Percentiles rank a stretch among this genome's conserved stretches.
phyloP scores from a whole-genome alignment of 2,329 filamentous ascomycete species.

The Colletotrichum falcatum region DNA sequence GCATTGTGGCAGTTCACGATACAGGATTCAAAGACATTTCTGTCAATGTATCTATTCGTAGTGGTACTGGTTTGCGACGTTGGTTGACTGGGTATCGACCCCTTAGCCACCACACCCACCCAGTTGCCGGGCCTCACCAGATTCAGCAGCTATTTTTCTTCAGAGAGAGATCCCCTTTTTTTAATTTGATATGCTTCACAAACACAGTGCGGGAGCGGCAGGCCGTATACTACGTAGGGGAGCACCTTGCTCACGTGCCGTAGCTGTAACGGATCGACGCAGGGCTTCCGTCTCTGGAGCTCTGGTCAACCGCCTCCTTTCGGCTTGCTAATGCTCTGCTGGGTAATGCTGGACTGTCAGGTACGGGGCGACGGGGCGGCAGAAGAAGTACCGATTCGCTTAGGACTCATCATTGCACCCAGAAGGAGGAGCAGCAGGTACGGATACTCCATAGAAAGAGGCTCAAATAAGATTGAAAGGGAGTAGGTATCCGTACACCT shows the following conservation, averaged over 20 bases:
- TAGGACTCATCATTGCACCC: background rate
- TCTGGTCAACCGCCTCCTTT: background rate
- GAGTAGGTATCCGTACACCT: background rate
- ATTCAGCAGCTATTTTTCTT: no score
- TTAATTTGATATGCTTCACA: conserved; percentile 22
- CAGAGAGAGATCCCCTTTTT: conserved; percentile 11
- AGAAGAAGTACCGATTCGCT: conserved; percentile 5
- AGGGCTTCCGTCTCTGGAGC: conserved; percentile 30
- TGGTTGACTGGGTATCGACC: background rate
- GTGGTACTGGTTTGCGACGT: background rate
- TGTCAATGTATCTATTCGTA: background rate
- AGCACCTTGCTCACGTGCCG: conserved; percentile 27
- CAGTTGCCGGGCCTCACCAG: no score
- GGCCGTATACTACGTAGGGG: conserved; percentile 15
- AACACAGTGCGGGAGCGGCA: conserved; percentile 23
- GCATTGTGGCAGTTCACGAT: background rate
- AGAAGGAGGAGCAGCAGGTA: background rate
- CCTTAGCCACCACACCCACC: background rate
- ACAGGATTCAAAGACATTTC: background rate
- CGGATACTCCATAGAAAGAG: background rate
- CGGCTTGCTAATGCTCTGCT: background rate
- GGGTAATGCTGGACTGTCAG: background rate
- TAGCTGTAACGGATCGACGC: conserved; percentile 39
- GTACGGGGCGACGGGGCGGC: conserved; percentile 18
- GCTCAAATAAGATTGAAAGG: background rate